Conservation (phyloP, 345 rosid genomes). For the Nasturtium officinale region DNA sequence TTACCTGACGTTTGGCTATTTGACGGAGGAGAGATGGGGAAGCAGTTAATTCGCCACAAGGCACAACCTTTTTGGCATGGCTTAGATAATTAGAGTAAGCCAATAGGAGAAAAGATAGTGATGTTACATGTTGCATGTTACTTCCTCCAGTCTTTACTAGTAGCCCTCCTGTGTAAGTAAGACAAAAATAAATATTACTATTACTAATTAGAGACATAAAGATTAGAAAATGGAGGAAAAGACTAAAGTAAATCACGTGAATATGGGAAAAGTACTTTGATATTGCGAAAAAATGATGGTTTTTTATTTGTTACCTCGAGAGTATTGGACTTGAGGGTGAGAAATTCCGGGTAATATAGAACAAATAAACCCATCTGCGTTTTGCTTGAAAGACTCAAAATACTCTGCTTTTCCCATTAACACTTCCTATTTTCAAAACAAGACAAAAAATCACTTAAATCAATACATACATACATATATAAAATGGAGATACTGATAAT, state of each 20-base stretch:
- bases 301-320: conserved; percentile 69
- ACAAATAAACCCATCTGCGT: conserved; percentile 91
- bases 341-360: conserved; percentile 90
- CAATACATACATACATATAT: neutral
- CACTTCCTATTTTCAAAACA: conserved; percentile 66
- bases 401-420: conserved; percentile 91
- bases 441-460: conserved; percentile 10
- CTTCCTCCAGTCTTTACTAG: conserved; percentile 87
- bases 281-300: conserved; percentile 6
- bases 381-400: conserved; percentile 82
- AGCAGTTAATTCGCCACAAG: conserved; percentile 61
- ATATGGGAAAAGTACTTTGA: conserved; percentile 24
- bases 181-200: conserved; percentile 11
- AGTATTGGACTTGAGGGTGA: conserved; percentile 91
- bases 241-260: conserved; percentile 45
- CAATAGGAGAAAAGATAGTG: conserved; percentile 77
- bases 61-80: conserved; percentile 61
- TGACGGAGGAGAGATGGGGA: conserved; percentile 65
- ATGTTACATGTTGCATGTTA: conserved; percentile 98
- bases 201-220: neutral
- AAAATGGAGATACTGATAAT: neutral
- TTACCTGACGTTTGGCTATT: conserved; percentile 64
- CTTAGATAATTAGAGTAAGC: conserved; percentile 86
- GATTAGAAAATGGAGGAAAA: neutral
- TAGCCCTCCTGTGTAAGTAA: conserved; percentile 62